Percentiles rank a stretch among this genome's conserved stretches.
Conservation (phyloP, 2,329 filamentous ascomycete genomes). For the Hymenoscyphus scutula region DNA sequence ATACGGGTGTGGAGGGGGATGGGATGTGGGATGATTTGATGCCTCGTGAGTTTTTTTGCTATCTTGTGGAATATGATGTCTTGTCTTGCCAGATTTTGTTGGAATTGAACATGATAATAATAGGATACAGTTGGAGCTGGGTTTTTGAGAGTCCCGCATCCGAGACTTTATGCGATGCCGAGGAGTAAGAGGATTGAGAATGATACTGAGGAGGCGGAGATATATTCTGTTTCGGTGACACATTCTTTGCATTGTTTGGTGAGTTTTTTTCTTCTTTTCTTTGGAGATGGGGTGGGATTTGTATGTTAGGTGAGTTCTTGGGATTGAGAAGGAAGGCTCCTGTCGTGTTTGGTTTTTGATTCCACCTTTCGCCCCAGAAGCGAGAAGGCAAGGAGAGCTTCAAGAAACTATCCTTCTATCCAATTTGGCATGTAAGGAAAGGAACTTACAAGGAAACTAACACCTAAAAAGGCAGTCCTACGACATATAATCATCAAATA, state of each 20-base stretch:
- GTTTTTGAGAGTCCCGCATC: conserved; percentile 31
- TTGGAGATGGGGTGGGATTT: too few species aligned
- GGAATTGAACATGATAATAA: too few species aligned
- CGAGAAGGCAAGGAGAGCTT: too few species aligned
- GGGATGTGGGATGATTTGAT: conserved; percentile 33
- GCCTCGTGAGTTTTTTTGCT: conserved; percentile 27
- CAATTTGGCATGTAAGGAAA: too few species aligned
- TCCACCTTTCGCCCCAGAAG: too few species aligned
- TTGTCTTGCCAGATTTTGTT: too few species aligned
- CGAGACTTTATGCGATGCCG: conserved; percentile 32
- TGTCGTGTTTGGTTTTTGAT: too few species aligned
- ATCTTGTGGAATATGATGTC: too few species aligned
- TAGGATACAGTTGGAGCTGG: conserved; percentile 27
- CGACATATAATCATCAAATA: conserved; percentile 35
- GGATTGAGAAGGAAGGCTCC: too few species aligned
- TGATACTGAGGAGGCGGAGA: conserved; percentile 29
- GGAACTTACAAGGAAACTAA: background rate
- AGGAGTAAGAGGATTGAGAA: conserved; percentile 27
- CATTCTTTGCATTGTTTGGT: conserved; percentile 35
- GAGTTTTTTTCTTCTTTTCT: background rate
- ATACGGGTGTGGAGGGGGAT: conserved; percentile 25
- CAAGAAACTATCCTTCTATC: too few species aligned
- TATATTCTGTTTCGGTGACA: conserved; percentile 32
- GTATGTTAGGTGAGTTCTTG: too few species aligned
- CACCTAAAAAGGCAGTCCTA: conserved; percentile 24